Percentiles rank a stretch among this genome's conserved stretches.
phyloP scores from a whole-genome alignment of 768 basidiomycete species.

The Calocera viscosa region DNA sequence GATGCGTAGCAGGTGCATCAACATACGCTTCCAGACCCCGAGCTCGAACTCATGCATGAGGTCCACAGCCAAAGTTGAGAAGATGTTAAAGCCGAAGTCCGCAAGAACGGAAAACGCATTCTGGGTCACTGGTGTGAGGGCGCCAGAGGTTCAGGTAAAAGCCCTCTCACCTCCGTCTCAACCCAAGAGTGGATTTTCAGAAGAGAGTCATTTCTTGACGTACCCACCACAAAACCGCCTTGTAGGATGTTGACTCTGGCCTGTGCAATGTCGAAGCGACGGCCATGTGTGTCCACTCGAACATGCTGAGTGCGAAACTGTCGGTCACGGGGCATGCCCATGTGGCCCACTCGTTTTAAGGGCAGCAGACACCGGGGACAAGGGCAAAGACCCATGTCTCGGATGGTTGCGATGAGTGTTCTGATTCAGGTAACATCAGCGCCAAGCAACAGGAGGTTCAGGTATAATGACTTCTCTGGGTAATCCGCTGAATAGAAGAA shows the following conservation, averaged over 20 bases:
- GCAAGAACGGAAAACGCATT: constrained; percentile 29
- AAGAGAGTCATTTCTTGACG: too few relatives aligned
- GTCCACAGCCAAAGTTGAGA: constrained; percentile 25
- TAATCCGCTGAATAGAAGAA: constrained; percentile 31
- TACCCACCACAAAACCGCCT: too few relatives aligned
- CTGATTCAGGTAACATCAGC: constrained; percentile 19
- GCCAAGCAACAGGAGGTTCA: too few relatives aligned
- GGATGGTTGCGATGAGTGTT: constrained; percentile 30
- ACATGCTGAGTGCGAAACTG: not conserved
- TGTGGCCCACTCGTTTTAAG: constrained; percentile 22
- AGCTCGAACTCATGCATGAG: constrained; percentile 35
- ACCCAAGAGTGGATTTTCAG: constrained; percentile 12
- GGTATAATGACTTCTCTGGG: constrained; percentile 28
- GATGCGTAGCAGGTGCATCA: constrained; percentile 31
- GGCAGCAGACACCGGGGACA: constrained; percentile 31
- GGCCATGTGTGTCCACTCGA: constrained; percentile 9
- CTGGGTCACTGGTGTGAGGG: constrained; percentile 19
- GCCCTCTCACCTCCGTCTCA: constrained; percentile 14
- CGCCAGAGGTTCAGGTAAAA: too few relatives aligned
- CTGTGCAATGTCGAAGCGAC: too few relatives aligned
- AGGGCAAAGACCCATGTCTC: constrained; percentile 31
- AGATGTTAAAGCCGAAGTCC: constrained; percentile 21
- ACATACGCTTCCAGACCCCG: constrained; percentile 30
- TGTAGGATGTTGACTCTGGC: too few relatives aligned
- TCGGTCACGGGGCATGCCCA: constrained; percentile 24